Base-by-base conservation (phyloP, 441 rosid genomes). In the Lepidium campestre region DNA sequence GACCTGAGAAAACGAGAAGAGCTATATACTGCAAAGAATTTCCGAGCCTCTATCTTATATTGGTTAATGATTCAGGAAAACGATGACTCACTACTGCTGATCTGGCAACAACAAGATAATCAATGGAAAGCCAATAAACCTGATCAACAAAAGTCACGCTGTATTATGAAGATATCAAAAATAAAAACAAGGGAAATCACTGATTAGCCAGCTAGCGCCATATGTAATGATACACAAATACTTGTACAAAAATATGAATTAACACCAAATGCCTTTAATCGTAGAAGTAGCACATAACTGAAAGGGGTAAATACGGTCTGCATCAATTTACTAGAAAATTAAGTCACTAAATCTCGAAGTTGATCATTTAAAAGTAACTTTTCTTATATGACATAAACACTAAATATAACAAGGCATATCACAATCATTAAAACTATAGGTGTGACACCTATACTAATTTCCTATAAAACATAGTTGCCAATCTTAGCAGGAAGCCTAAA, bases 121-220 rank as follows among this genome's bases (percentile, higher is more conserved):
- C 92, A 76, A 91, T 75, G 59, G 84, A 76, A 74, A 93, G 84
- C 99, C 99, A 93, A 79, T 87, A 93, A 52, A 89, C 97, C 99
- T 93, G 89, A 71, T 19, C 72, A 79, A 46, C 39, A 61, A 60
- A 73, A 61, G 65, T 48, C 44, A 39, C 22, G 29, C 36, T 20
- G 20, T 48, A 64, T 71, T 32, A 56, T 20, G 53, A 58, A 29
- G 29, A 41, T 18, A n/a, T 54, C 17, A 25, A 22, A 41, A 17
- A 6, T 6, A 29, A 27, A 58, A 49, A 72, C 39, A 49, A 61
- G 55, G 48, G 19, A 14, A 48, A 57, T 48, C 35, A 62, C 60
- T 39, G 59, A 25, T 41, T 50, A 72, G 41, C 32, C 47, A 50
- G 47, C 63, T 46, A 47, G 52, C 13, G 27, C 42, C 52, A 57